A percentile compares a stretch with the other conserved stretches of the same genome.
phyloP scores from a whole-genome alignment of 176 grass and related monocot genomes.

The Oryza coarctata region DNA sequence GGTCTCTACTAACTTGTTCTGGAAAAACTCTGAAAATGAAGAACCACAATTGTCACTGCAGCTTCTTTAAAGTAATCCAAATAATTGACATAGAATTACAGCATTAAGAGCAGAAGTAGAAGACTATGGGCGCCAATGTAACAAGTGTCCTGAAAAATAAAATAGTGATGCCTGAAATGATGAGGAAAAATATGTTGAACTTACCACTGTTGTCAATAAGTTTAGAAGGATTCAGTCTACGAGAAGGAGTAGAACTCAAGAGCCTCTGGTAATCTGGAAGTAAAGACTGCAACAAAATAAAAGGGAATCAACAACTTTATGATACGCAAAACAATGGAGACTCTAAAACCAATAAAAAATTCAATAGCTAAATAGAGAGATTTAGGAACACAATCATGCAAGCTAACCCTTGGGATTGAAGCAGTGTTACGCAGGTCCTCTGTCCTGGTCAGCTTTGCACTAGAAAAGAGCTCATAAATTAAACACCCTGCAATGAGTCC shows the following conservation, averaged over 20 bases:
- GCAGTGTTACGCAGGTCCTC: slow-evolving; percentile 92
- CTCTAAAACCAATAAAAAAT: slow-evolving; percentile 37
- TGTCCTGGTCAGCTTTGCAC: slow-evolving; percentile 79
- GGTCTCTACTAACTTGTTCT: slow-evolving; percentile 98
- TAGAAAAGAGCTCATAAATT: slow-evolving; percentile 95
- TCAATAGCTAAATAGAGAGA: not conserved
- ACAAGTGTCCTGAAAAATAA: slow-evolving; percentile 18
- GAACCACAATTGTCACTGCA: slow-evolving; percentile 27
- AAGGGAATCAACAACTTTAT: slow-evolving; percentile 11
- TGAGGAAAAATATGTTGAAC: slow-evolving; percentile 25
- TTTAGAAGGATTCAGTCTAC: slow-evolving; percentile 98
- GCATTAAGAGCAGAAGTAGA: slow-evolving; percentile 3
- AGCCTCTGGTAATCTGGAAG: slow-evolving; percentile 99
- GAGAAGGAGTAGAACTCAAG: slow-evolving; percentile 81
- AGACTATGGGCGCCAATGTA: not conserved
- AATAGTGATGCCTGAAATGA: slow-evolving; percentile 1
- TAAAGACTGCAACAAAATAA: slow-evolving; percentile 62
- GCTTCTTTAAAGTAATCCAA: not conserved
- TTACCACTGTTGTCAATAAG: slow-evolving; percentile 96
- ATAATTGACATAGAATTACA: not conserved
- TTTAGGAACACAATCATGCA: not conserved
- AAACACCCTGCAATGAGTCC: slow-evolving; percentile 76
- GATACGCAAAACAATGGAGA: not conserved
- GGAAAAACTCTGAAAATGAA: slow-evolving; percentile 86
- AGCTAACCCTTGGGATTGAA: slow-evolving; percentile 88